phyloP scores from a whole-genome alignment of 371 early-diverging fungal species.

The Nematocida parisii region DNA sequence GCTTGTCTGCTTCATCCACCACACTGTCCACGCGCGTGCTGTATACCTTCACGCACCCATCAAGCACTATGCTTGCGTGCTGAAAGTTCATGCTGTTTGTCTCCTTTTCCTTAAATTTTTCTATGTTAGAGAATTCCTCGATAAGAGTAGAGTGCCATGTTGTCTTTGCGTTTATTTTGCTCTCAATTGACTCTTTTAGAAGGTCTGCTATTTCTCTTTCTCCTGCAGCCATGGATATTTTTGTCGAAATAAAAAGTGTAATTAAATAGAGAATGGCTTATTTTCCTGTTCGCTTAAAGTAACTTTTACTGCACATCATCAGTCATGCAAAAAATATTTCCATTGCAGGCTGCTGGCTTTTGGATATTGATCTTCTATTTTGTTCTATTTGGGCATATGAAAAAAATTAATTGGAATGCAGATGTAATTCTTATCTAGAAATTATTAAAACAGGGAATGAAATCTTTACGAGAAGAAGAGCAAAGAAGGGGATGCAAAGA shows the following conservation, averaged over 20 bases:
- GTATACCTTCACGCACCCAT: constrained; percentile 96
- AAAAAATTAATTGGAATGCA: constrained; percentile 15
- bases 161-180: constrained; percentile 89
- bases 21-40: constrained; percentile 95
- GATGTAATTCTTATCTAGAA: background rate
- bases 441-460: background rate
- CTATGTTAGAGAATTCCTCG: constrained; percentile 93
- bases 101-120: constrained; percentile 75
- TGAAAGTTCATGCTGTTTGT: constrained; percentile 85
- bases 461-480: background rate
- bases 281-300: background rate
- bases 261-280: constrained; percentile 4
- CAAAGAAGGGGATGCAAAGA: background rate
- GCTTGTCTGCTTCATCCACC: constrained; percentile 83
- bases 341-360: background rate
- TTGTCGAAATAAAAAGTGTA: constrained; percentile 7
- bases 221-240: constrained; percentile 14
- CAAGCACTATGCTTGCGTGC: constrained; percentile 93
- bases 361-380: constrained; percentile 18
- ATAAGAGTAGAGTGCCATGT: constrained; percentile 94
- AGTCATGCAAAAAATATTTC: too few relatives aligned
- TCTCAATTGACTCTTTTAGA: constrained; percentile 66
- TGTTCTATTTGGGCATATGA: constrained; percentile 18
- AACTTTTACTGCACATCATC: background rate
- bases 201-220: constrained; percentile 50